Percentiles rank a stretch among this genome's conserved stretches.
phyloP scores from a whole-genome alignment of 495 filamentous ascomycete genomes.

The Chaetomium cochliodes region DNA sequence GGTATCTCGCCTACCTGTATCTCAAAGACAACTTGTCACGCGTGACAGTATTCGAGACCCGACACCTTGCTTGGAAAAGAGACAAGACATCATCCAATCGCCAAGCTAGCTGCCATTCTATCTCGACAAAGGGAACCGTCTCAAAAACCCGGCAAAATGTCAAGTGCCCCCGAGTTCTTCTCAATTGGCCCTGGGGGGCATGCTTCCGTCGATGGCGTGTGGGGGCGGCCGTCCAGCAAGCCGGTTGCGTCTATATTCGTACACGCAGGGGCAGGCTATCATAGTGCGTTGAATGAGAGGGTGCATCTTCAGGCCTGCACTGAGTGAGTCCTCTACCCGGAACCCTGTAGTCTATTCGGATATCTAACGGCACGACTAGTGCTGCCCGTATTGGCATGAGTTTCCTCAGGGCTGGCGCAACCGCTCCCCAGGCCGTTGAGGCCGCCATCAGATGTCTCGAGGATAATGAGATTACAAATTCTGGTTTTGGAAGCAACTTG shows the following conservation, averaged over 20 bases:
- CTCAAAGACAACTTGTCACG: not conserved
- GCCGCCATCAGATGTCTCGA: slow-evolving; percentile 83
- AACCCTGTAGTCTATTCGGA: not conserved
- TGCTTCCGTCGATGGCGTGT: slow-evolving; percentile 29
- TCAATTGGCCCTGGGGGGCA: slow-evolving; percentile 22
- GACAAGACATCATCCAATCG: not conserved
- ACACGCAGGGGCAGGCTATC: slow-evolving; percentile 94
- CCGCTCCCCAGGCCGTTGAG: slow-evolving; percentile 88
- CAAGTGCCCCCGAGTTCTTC: slow-evolving; percentile 7
- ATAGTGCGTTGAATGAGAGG: slow-evolving; percentile 77
- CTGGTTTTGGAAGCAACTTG: slow-evolving; percentile 94
- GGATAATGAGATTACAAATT: slow-evolving; percentile 92
- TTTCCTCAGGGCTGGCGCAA: slow-evolving; percentile 71
- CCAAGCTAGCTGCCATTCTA: not conserved
- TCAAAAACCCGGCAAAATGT: slow-evolving; percentile 8
- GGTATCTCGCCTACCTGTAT: not conserved
- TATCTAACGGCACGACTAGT: slow-evolving; percentile 46
- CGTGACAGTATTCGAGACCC: not conserved
- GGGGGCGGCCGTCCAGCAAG: slow-evolving; percentile 22
- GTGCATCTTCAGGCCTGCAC: slow-evolving; percentile 81
- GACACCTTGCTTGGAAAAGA: not conserved
- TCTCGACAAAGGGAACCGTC: not conserved
- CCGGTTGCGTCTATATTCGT: slow-evolving; percentile 74
- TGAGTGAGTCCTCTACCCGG: slow-evolving; percentile 59
- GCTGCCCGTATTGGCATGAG: slow-evolving; percentile 77